Conservation (phyloP, 192 early-diverging fungal species). For the Umbelopsis sp. region DNA sequence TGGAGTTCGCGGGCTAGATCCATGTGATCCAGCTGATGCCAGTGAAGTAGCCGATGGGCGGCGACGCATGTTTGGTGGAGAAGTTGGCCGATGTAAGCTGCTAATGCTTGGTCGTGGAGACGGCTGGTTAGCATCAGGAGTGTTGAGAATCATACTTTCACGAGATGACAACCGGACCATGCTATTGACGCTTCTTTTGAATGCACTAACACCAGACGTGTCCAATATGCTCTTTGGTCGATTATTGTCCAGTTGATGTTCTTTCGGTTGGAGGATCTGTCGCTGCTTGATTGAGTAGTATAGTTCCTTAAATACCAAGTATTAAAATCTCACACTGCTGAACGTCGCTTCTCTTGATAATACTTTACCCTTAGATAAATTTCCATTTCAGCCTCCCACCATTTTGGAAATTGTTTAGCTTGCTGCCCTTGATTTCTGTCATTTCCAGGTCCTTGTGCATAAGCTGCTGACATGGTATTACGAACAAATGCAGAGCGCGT, state of each 20-base stretch:
- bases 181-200: constrained; percentile 29
- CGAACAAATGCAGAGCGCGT: constrained; percentile 70
- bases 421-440: constrained; percentile 18
- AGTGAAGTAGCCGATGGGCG: constrained; percentile 31
- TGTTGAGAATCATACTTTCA: constrained; percentile 28
- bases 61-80: constrained; percentile 17
- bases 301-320: constrained; percentile 45
- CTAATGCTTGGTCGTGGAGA: constrained; percentile 30
- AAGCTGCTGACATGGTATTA: constrained; percentile 63
- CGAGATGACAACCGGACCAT: constrained; percentile 31
- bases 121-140: not conserved
- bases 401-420: constrained; percentile 40
- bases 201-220: constrained; percentile 24
- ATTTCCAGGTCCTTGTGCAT: constrained; percentile 32
- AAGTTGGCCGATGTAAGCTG: not conserved
- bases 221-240: constrained; percentile 25
- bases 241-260: not conserved
- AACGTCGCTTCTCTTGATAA: not conserved
- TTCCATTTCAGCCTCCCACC: constrained; percentile 60
- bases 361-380: constrained; percentile 48
- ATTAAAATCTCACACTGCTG: not conserved
- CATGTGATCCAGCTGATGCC: constrained; percentile 19
- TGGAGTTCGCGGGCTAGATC: constrained; percentile 3
- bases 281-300: constrained; percentile 62
- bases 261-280: constrained; percentile 53